phyloP scores from a whole-genome alignment of 2,329 filamentous ascomycete genomes.

The Claviceps purpurea region DNA sequence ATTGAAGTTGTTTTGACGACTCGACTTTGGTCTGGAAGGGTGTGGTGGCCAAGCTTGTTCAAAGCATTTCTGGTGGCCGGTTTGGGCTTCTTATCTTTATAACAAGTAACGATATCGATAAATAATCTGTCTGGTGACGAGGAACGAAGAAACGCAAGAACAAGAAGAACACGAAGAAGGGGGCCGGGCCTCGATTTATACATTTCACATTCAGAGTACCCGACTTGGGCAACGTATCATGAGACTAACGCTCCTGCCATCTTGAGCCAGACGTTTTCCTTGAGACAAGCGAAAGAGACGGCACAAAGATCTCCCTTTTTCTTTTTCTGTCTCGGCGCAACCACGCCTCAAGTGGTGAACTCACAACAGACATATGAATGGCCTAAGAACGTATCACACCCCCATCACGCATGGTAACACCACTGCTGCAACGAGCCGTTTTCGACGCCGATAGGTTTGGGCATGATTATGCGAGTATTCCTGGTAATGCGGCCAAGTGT shows the following conservation, averaged over 20 bases:
- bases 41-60: too few relatives aligned
- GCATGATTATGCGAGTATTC: not conserved
- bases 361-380: not conserved
- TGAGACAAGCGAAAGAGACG: not conserved
- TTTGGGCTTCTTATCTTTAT: too few relatives aligned
- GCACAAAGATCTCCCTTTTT: not conserved
- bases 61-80: too few relatives aligned
- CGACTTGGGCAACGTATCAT: not conserved
- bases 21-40: too few relatives aligned
- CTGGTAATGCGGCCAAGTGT: not conserved
- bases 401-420: conserved; percentile 12
- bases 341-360: not conserved
- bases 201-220: not conserved
- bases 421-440: conserved; percentile 17
- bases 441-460: conserved; percentile 18
- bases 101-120: too few relatives aligned
- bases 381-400: not conserved
- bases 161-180: too few relatives aligned
- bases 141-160: too few relatives aligned
- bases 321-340: not conserved
- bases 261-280: not conserved
- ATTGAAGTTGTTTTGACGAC: too few relatives aligned
- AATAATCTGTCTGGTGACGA: too few relatives aligned
- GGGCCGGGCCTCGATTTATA: too few relatives aligned
- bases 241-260: not conserved